Percentiles rank a stretch among this genome's conserved stretches.
Conservation (phyloP, 1,284 basidiomycete species). For the Pyrrhoderma noxium region DNA sequence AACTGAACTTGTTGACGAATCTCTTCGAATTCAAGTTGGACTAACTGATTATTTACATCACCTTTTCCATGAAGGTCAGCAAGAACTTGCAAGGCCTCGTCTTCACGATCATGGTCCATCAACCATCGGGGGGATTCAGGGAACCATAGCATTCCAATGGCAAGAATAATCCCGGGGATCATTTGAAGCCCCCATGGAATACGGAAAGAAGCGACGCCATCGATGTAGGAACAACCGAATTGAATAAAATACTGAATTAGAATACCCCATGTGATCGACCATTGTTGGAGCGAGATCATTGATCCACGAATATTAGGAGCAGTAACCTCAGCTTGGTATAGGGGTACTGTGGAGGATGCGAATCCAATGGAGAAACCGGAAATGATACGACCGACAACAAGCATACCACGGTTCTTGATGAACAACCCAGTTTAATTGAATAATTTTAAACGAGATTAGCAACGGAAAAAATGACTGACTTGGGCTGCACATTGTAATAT, state of each 20-base stretch:
- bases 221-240: conserved; percentile 68
- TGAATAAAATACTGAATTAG: conserved; percentile 68
- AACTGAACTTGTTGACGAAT: conserved; percentile 70
- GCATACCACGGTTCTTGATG: conserved; percentile 57
- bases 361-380: conserved; percentile 54
- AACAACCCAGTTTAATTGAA: neutral
- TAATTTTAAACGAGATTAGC: conserved; percentile 4
- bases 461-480: conserved; percentile 29
- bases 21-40: conserved; percentile 72
- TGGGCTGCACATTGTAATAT: conserved; percentile 59
- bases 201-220: conserved; percentile 64
- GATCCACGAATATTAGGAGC: conserved; percentile 65
- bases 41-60: conserved; percentile 54
- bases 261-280: conserved; percentile 73
- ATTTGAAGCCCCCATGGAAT: conserved; percentile 76
- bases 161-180: conserved; percentile 66
- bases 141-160: conserved; percentile 61
- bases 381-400: conserved; percentile 61
- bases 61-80: conserved; percentile 76
- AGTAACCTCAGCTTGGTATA: conserved; percentile 71
- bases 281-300: conserved; percentile 72
- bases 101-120: conserved; percentile 52
- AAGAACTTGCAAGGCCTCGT: conserved; percentile 69
- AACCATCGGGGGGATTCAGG: conserved; percentile 54
- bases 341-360: conserved; percentile 52